Evolutionary conservation across 1,284 basidiomycete species (phyloP).

Genomic region (Caloboletus firmus): DNA sequence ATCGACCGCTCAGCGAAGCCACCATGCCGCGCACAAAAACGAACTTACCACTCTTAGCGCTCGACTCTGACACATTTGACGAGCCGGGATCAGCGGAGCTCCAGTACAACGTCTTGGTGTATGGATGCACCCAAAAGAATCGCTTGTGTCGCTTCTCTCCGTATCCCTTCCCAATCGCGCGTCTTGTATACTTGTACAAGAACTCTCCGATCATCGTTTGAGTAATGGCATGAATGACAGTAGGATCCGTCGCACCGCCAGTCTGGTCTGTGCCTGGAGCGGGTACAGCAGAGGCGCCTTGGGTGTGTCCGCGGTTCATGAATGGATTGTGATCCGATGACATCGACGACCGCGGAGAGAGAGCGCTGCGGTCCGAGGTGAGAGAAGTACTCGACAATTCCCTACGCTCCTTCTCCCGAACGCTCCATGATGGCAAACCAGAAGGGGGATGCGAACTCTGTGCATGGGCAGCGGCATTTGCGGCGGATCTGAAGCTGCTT

Average conservation of each 20-base stretch:
- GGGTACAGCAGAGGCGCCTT: conserved; percentile 40
- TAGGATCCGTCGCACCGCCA: conserved; percentile 69
- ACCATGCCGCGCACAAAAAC: conserved; percentile 9
- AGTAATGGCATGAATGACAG: conserved; percentile 92
- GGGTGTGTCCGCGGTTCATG: conserved; percentile 39
- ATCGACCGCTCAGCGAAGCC: conserved; percentile 11
- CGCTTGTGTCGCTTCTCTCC: conserved; percentile 90
- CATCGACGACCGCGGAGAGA: conserved; percentile 73
- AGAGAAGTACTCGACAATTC: conserved; percentile 66
- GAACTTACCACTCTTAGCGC: conserved; percentile 91
- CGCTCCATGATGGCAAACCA: conserved; percentile 44
- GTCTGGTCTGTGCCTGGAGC: conserved; percentile 32
- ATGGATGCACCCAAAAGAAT: conserved; percentile 99
- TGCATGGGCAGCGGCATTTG: conserved; percentile 53
- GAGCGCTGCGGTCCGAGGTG: conserved; percentile 59
- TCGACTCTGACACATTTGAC: conserved; percentile 83
- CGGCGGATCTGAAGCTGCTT: conserved; percentile 75
- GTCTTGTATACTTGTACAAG: conserved; percentile 95
- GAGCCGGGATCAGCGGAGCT: conserved; percentile 92
- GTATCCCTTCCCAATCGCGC: conserved; percentile 87
- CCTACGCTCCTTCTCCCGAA: conserved; percentile 50
- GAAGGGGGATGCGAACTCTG: conserved; percentile 45
- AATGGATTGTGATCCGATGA: conserved; percentile 67
- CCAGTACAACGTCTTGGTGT: conserved; percentile 98
- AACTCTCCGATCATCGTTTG: conserved; percentile 99